Evolutionary conservation across 345 rosid species (phyloP), one percentile per base, ranked within the genome.

Genomic region (Stellera chamaejasme): DNA sequence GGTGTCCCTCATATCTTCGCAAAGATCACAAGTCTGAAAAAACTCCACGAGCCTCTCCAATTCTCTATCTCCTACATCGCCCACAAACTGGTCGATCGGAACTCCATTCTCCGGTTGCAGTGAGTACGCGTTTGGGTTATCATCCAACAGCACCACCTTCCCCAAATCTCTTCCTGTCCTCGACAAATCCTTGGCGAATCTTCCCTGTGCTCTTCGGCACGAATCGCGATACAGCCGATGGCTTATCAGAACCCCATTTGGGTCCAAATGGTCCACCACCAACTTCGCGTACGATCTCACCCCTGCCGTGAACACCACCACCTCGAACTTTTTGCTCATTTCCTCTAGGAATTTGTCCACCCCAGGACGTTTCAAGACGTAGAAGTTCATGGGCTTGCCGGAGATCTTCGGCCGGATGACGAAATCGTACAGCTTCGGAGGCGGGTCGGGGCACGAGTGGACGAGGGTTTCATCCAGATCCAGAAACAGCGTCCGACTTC

Each of bases 301-400:
- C 7, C 94, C 96, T 27, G 96, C 94, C 10, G 97, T 85, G 77
- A 89, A 89, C 49, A 86, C 80, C 51, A 84, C 97, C 62, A 86
- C 56, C 50, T 83, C 91, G 44, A 60, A 86, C 14, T 73, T 75
- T 13, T 72, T 69, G 23, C 75, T 71, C 27, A 86, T 56, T 42
- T 63, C 65, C 54, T 73, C 72, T 70, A 86, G 64, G 56, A 89
- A 86, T 0, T 61, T 75, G 44, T 89, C 92, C 0, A 89, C 79
- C 45, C 91, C 92, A 4, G 97, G 97, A 26, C 97, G 81, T 69
- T 89, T 89, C 60, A 79, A 60, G 56, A 86, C 95, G 59, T 75
- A 86, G 23, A 86, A 86, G 10, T 69, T 83, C 56, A 82, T 47
- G 2, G 57, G 28, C 50, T 75, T 72, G 26, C 92, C 92, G 49